These are phyloP conservation scores for Phaeosphaeria sp. DNA, from an alignment of 2,329 filamentous ascomycete species.

Conservation along the genomic window DNA sequence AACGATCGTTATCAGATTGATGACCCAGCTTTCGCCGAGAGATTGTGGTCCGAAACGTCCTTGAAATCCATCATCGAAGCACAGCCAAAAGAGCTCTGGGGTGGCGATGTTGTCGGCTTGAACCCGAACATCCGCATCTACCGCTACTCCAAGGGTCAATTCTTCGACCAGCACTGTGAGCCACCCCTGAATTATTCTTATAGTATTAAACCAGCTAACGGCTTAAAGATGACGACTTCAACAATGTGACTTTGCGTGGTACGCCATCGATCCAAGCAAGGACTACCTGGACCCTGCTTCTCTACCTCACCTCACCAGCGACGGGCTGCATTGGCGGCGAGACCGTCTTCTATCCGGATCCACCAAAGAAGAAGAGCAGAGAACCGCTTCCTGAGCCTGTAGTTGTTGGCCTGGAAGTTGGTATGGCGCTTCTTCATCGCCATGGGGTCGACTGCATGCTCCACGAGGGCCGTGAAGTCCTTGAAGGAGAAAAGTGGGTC, in stretches of 20 bases:
- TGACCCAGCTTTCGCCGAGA: constrained; percentile 74
- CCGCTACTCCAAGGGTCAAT: constrained; percentile 83
- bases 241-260: constrained; percentile 66
- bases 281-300: constrained; percentile 89
- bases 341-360: constrained; percentile 83
- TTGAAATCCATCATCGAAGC: constrained; percentile 65
- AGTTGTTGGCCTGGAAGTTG: constrained; percentile 77
- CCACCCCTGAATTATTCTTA: constrained; percentile 21
- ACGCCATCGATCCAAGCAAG: constrained; percentile 57
- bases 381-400: constrained; percentile 65
- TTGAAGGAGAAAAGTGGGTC: constrained; percentile 87
- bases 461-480: constrained; percentile 84
- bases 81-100: constrained; percentile 64
- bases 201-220: constrained; percentile 5
- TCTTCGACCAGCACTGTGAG: constrained; percentile 91
- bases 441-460: constrained; percentile 90
- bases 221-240: constrained; percentile 77
- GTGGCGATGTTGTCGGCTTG: constrained; percentile 80
- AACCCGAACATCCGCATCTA: constrained; percentile 91
- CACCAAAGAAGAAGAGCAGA: constrained; percentile 51
- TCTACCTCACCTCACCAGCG: constrained; percentile 79
- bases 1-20: constrained; percentile 89
- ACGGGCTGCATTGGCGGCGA: constrained; percentile 85
- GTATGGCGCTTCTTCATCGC: constrained; percentile 83
- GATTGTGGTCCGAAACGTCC: constrained; percentile 79